These are phyloP conservation scores for Coemansia sp. DNA, from an alignment of 192 early-diverging fungal genomes.

Conservation along the genomic window DNA sequence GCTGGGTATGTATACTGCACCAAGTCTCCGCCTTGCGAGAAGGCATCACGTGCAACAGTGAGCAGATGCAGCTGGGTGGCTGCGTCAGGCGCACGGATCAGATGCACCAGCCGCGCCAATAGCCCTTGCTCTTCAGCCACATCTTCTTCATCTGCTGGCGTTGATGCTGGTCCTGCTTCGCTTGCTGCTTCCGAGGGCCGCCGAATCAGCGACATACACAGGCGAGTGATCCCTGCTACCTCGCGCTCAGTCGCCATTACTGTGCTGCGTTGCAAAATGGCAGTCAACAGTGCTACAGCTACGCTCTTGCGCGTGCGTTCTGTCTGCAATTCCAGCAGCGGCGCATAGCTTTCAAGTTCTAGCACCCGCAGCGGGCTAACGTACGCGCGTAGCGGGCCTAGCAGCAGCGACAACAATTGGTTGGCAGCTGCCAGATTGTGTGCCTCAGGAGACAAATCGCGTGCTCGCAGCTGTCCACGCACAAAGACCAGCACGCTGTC, in stretches of 20 bases:
- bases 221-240: conserved; percentile 39
- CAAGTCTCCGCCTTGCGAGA: conserved; percentile 87
- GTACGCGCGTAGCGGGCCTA: conserved; percentile 80
- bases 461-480: conserved; percentile 63
- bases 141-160: conserved; percentile 74
- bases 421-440: conserved; percentile 66
- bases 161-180: conserved; percentile 2
- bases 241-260: conserved; percentile 42
- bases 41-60: conserved; percentile 77
- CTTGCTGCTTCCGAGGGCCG: conserved; percentile 2
- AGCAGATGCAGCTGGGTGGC: conserved; percentile 83
- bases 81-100: conserved; percentile 67
- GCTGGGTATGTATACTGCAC: conserved; percentile 92
- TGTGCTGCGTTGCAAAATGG: conserved; percentile 68
- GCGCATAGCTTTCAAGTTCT: conserved; percentile 74
- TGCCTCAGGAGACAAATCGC: conserved; percentile 68
- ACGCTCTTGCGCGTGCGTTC: conserved; percentile 80
- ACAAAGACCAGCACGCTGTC: conserved; percentile 91
- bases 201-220: conserved; percentile 41
- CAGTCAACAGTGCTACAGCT: conserved; percentile 71
- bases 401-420: conserved; percentile 79
- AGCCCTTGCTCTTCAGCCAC: conserved; percentile 88
- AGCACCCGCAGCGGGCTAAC: conserved; percentile 63
- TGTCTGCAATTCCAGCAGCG: conserved; percentile 80
- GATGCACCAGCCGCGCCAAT: conserved; percentile 76